Evolutionary conservation across 2,329 filamentous ascomycete species (phyloP), one percentile per base, ranked within the genome.

Genomic region (Alternaria dauci): DNA sequence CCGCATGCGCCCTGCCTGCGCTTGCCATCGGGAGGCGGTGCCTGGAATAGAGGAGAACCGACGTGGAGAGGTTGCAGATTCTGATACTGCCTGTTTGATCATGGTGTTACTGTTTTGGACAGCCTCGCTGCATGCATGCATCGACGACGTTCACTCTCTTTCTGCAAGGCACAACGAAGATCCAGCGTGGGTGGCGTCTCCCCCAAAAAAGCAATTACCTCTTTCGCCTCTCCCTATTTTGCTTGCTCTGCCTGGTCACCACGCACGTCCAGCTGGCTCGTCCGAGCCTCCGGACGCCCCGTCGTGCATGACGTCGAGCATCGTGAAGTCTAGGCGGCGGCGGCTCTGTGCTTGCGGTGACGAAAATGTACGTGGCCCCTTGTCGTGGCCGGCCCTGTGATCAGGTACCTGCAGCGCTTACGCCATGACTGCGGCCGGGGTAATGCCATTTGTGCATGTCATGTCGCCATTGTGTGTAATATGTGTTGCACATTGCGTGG

Each of bases 261-360:
- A 5, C 46, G 38, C 43, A 47, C 55, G 48, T 39, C n/a, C 52
- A 34, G 36, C 9, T 36, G 28, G 20, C 38, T 34, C 43, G 38
- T 38, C 44, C 34, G 20, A 43, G 38, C n/a, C 44, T 51, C 34
- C 47, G 42, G 44, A 51, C 39, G 52, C n/a, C 25, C 18, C 36
- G 48, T 48, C 48, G 52, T 60, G 67, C 73, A 76, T 76, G 75
- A 77, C 73, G 73, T 73, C 65, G 71, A 69, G 58, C 71, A 77
- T 77, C 75, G 73, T 76, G 73, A 75, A 65, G 65, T 65, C 62
- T 61, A 60, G 64, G 61, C 67, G 61, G 20, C 50, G 55, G 18
- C 44, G 32, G 55, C 47, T 52, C 47, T 56, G 41, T 60, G 61
- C 55, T 62, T 62, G 38, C 47, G 46, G 53, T 57, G 53, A 38